These are phyloP conservation scores for Parasarocladium wereldwijsianum DNA, from an alignment of 2,329 filamentous ascomycete species.

Conservation along the genomic window DNA sequence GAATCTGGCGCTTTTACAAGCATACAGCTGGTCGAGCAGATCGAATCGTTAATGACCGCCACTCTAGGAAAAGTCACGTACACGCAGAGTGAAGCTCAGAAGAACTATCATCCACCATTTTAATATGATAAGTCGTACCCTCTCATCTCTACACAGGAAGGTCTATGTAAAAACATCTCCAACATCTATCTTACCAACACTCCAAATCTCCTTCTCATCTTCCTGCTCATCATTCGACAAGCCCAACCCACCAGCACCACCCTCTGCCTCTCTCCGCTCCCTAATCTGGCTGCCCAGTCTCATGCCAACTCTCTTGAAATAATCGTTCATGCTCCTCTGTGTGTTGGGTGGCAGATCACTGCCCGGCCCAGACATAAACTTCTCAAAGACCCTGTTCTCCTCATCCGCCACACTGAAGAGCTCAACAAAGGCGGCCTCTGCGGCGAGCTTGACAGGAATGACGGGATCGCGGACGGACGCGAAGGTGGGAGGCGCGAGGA, in stretches of 20 bases:
- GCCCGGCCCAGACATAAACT: constrained; percentile 62
- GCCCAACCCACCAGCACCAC: constrained; percentile 72
- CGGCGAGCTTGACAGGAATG: constrained; percentile 89
- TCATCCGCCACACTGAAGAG: constrained; percentile 84
- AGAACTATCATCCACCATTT: constrained; percentile 2
- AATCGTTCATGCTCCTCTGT: constrained; percentile 87
- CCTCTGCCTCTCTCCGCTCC: constrained; percentile 83
- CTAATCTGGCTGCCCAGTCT: constrained; percentile 74
- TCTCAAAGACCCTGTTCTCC: constrained; percentile 76
- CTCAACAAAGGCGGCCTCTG: constrained; percentile 85
- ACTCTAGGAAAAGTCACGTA: too few species aligned
- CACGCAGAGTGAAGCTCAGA: too few species aligned
- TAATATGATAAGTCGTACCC: constrained; percentile 3
- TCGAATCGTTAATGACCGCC: too few species aligned
- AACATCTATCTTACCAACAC: constrained; percentile 78
- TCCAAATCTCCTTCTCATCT: constrained; percentile 93
- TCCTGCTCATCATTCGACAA: constrained; percentile 83
- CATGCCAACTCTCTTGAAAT: constrained; percentile 86
- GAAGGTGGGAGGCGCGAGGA: constrained; percentile 76
- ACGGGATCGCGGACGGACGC: constrained; percentile 78
- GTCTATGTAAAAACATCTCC: constrained; percentile 34
- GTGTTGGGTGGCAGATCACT: constrained; percentile 53
- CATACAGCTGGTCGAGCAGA: too few species aligned
- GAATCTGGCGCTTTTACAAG: too few species aligned
- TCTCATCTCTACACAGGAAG: constrained; percentile 25